Evolutionary conservation across 208 protist species (phyloP), one percentile per base, ranked within the genome.

Genomic region (Trypanosoma brucei): DNA sequence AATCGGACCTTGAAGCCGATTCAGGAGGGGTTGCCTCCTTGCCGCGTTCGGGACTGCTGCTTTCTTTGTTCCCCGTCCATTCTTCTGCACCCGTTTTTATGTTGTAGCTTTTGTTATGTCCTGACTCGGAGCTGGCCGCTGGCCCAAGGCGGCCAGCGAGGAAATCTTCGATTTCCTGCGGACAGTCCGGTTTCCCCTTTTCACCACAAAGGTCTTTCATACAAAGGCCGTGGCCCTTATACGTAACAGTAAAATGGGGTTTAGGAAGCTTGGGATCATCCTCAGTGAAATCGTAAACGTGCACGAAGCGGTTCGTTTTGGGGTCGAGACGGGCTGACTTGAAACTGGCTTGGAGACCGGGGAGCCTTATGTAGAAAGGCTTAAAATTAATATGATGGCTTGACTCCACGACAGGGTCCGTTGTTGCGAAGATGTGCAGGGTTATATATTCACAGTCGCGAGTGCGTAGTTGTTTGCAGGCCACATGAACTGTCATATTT

Each of bases 241-340:
- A 92, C 38, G 70, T 44, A 48, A 95, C 81, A 34, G 59, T 78
- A 62, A 83, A 93, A 76, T 95, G 90, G 35, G 86, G 90, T 54
- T 76, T 57, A 36, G 81, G 79, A 53, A 95, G 59, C 30, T 35
- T 45, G 8, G 69, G 49, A 56, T 86, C 90, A 58, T 78, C 76
- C n/a, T 75, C 72, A 7, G 86, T 95, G 64, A 95, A 95, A 73
- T 95, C 90, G 75, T 95, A 95, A n/a, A 95, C 90, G 62, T 95
- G 90, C 7, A 95, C 79, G 59, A 93, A 95, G 51, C 90, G 83
- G 69, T 95, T 95, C 9, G 65, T 37, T 53, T 72, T 82, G 7
- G 86, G 73, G 63, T 93, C 85, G 30, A 95, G 65, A 8, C 69
- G 79, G 55, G 80, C 79, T 31, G 67, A 69, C 30, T 76, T 72